These are phyloP conservation scores for Drechslera avenae DNA, from an alignment of 2,329 filamentous ascomycete genomes.

Conservation along the genomic window DNA sequence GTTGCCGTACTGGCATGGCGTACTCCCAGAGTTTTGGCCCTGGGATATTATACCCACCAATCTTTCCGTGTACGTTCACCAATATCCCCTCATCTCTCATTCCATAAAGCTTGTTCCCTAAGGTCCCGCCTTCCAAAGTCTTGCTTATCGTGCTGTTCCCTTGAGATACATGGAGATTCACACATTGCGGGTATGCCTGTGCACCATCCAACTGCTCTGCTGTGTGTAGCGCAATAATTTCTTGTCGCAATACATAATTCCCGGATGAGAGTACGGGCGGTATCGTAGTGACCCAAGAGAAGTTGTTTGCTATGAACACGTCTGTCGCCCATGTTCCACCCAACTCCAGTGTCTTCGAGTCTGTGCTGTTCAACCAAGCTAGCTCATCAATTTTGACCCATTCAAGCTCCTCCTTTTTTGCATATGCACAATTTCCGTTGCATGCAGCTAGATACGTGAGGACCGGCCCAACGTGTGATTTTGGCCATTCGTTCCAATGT, in stretches of 20 bases:
- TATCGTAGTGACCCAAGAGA: slow-evolving; percentile 53
- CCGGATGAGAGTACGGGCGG: slow-evolving; percentile 51
- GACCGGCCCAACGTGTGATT: slow-evolving; percentile 42
- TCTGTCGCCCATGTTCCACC: slow-evolving; percentile 42
- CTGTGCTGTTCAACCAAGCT: slow-evolving; percentile 34
- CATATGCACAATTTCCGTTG: slow-evolving; percentile 27
- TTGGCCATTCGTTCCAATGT: slow-evolving; percentile 56
- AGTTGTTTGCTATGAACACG: slow-evolving; percentile 50
- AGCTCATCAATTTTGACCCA: slow-evolving; percentile 44
- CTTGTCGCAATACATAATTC: slow-evolving; percentile 60
- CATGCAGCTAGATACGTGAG: slow-evolving; percentile 42
- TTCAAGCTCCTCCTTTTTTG: slow-evolving; percentile 23
- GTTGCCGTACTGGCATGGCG: slow-evolving; percentile 12
- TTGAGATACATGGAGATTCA: slow-evolving; percentile 53
- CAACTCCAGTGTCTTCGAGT: slow-evolving; percentile 14
- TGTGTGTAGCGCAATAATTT: slow-evolving; percentile 56
- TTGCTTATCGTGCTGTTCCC: slow-evolving; percentile 48
- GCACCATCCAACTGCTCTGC: slow-evolving; percentile 52
- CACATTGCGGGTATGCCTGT: slow-evolving; percentile 59
- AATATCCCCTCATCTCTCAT: slow-evolving; percentile 47
- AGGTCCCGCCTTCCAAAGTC: slow-evolving; percentile 47
- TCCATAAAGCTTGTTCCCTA: slow-evolving; percentile 55
- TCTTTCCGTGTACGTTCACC: slow-evolving; percentile 47
- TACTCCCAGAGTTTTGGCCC: slow-evolving; percentile 41
- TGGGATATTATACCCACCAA: slow-evolving; percentile 47